phyloP scores from a whole-genome alignment of 1,139 yeast genomes.

The Diutina sp. region DNA sequence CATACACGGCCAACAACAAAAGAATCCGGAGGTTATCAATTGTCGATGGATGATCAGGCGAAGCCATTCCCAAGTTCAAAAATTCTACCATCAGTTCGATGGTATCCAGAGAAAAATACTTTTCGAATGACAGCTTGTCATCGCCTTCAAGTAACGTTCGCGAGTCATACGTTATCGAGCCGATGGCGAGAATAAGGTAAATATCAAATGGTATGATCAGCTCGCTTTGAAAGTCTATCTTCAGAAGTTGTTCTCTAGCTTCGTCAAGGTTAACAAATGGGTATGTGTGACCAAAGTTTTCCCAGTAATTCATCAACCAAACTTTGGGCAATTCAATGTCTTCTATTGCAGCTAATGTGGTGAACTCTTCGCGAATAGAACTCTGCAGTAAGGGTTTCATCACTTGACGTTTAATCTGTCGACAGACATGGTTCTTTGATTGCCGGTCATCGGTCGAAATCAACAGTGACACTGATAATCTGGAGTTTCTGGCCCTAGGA shows the following conservation, averaged over 20 bases:
- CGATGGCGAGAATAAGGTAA: constrained; percentile 26
- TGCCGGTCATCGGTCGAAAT: not conserved
- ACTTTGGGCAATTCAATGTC: constrained; percentile 16
- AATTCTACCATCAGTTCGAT: constrained; percentile 24
- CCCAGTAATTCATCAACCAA: constrained; percentile 23
- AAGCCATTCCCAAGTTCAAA: constrained; percentile 14
- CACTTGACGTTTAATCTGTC: not conserved
- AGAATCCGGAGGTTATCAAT: constrained; percentile 10
- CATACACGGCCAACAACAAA: constrained; percentile 19
- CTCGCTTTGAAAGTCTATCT: constrained; percentile 21
- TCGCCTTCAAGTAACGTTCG: constrained; percentile 6
- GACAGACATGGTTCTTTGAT: not conserved
- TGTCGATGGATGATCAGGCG: constrained; percentile 11
- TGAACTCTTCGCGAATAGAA: constrained; percentile 18
- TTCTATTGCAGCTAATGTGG: constrained; percentile 20
- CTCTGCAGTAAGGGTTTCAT: not conserved
- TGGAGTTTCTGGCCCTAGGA: not conserved
- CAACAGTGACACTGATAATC: not conserved
- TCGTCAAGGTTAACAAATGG: constrained; percentile 20
- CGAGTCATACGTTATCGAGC: constrained; percentile 25
- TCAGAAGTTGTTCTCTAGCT: constrained; percentile 12
- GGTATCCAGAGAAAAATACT: constrained; percentile 7
- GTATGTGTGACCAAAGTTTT: constrained; percentile 22
- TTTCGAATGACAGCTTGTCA: not conserved
- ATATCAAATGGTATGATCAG: constrained; percentile 25